Evolutionary conservation across 108 stramenopile genomes (phyloP), one percentile per base, ranked within the genome.

Genomic region (Skeletonema marinoi): DNA sequence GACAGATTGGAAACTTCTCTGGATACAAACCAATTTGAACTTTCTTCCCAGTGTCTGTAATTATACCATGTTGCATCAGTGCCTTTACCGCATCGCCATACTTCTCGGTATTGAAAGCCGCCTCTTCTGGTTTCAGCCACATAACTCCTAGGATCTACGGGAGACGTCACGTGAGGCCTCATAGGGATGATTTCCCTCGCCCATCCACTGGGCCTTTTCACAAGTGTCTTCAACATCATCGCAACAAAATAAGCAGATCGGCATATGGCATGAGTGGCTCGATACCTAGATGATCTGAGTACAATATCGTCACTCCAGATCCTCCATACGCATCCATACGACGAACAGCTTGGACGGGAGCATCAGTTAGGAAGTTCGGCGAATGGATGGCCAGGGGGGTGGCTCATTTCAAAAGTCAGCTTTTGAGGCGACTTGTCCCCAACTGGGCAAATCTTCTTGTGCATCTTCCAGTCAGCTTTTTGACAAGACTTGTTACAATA

Each of bases 401-500:
- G 54, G 25, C 54, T 56, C 25, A 56, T 56, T 56, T 56, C 54
- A 56, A 56, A 56, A 29, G 54, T 56, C 54, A 56, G 10, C 25
- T 56, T 56, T 56, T 56, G 54, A 29, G 54, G 25, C 2, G 51
- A 6, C 14, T 65, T 46, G 39, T 17, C 67, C 11, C 58, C 65
- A 3, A 69, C 50, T n/a, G 50, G 64, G 29, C 71, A 72, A 29
- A 72, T 67, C 65, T 69, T 69, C 38, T 69, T 74, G 73, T 74
- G 73, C 50, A 33, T 65, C 21, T 29, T 50, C 73, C 73, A 74
- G 17, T 74, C 73, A 33, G 51, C 32, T 41, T 74, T 74, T 30
- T 74, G 73, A 32, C 73, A 74, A 0, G 67, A 32, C 66, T 31
- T 69, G 66, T 68, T 69, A 16, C 73, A 74, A 30, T 74, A 74